phyloP scores from a whole-genome alignment of 2,329 filamentous ascomycete species.

The Fusarium sarcochroum region DNA sequence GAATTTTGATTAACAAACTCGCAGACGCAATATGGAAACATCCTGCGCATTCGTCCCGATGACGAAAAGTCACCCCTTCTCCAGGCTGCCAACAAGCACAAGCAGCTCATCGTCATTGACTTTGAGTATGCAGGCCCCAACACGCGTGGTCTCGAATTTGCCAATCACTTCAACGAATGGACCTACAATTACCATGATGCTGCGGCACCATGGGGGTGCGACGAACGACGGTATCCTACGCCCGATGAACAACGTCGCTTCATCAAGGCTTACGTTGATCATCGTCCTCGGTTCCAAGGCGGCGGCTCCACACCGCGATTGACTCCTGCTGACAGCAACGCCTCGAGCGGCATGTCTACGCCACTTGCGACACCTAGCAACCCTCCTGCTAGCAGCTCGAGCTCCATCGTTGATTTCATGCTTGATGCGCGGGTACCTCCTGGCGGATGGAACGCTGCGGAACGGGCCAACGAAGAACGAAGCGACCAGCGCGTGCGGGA shows the following conservation, averaged over 20 bases:
- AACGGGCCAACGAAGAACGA: slow-evolving; percentile 72
- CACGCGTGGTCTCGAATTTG: slow-evolving; percentile 88
- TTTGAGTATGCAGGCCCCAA: slow-evolving; percentile 98
- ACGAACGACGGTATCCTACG: slow-evolving; percentile 79
- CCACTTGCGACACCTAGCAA: slow-evolving; percentile 53
- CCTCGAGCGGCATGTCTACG: slow-evolving; percentile 47
- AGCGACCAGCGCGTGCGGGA: slow-evolving; percentile 77
- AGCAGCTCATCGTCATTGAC: slow-evolving; percentile 96
- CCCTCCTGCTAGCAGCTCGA: slow-evolving; percentile 63
- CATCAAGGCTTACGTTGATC: slow-evolving; percentile 87
- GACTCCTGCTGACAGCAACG: slow-evolving; percentile 59
- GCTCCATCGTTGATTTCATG: slow-evolving; percentile 79
- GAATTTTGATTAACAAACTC: slow-evolving; percentile 22
- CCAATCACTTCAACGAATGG: slow-evolving; percentile 99
- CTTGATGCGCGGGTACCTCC: slow-evolving; percentile 79
- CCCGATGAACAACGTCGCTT: slow-evolving; percentile 87
- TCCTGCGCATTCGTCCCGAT: slow-evolving; percentile 79
- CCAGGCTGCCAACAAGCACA: slow-evolving; percentile 92
- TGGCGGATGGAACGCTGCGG: slow-evolving; percentile 65
- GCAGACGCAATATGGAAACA: slow-evolving; percentile 98
- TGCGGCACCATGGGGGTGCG: slow-evolving; percentile 75
- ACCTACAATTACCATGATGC: slow-evolving; percentile 95
- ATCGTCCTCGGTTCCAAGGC: slow-evolving; percentile 75
- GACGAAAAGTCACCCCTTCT: slow-evolving; percentile 87
- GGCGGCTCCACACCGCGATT: slow-evolving; percentile 66